phyloP scores from a whole-genome alignment of 2,329 filamentous ascomycete species.

The Shiraia bambusicola region DNA sequence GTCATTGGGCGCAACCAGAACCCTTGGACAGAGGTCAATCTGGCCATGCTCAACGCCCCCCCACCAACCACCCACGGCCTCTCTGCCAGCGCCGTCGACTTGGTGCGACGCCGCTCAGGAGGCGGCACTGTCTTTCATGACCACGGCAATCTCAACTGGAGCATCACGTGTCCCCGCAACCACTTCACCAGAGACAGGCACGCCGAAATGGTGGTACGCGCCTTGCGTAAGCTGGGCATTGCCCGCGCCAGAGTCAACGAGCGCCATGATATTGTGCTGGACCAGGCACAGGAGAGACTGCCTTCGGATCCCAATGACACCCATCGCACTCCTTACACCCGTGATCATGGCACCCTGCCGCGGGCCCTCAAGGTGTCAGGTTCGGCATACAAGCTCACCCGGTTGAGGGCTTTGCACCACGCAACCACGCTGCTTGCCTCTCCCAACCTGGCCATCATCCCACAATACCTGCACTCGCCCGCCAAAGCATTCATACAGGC shows the following conservation, averaged over 20 bases:
- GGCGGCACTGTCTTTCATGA: conserved; percentile 96
- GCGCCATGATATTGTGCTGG: conserved; percentile 88
- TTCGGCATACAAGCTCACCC: conserved; percentile 90
- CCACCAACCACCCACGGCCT: conserved; percentile 13
- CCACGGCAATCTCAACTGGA: conserved; percentile 89
- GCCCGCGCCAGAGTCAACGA: conserved; percentile 73
- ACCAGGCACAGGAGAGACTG: conserved; percentile 45
- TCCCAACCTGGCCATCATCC: conserved; percentile 70
- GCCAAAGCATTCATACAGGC: conserved; percentile 75
- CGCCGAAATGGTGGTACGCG: conserved; percentile 90
- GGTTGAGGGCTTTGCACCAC: conserved; percentile 81
- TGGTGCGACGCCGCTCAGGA: conserved; percentile 83
- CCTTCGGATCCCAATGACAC: conserved; percentile 42
- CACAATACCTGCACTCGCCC: conserved; percentile 73
- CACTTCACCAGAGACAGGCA: conserved; percentile 82
- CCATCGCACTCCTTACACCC: conserved; percentile 49
- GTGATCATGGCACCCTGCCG: conserved; percentile 29
- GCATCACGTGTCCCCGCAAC: conserved; percentile 77
- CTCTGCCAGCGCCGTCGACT: conserved; percentile 47
- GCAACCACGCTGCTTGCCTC: conserved; percentile 84
- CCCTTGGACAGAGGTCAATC: conserved; percentile 88
- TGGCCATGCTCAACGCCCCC: conserved; percentile 60
- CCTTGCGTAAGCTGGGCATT: conserved; percentile 63
- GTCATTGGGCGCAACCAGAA: conserved; percentile 97
- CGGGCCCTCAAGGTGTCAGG: conserved; percentile 76